A percentile compares a stretch with the other conserved stretches of the same genome.
Evolutionary conservation across 495 filamentous ascomycete genomes (phyloP).

Genomic region (Penicillium antarcticum): DNA sequence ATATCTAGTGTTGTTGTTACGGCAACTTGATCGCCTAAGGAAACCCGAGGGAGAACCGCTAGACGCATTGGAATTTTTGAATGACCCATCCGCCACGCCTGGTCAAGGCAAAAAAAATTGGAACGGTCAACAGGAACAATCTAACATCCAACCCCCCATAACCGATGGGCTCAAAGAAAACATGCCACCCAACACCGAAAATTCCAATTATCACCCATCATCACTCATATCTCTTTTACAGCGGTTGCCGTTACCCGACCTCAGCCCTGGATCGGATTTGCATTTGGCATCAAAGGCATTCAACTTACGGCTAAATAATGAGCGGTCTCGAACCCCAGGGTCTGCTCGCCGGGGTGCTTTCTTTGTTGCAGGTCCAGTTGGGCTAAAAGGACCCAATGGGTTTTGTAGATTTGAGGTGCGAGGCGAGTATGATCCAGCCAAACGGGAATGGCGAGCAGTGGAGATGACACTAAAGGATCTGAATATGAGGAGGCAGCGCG

Average conservation of each 20-base stretch:
- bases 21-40: constrained; percentile 29
- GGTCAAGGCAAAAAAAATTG: constrained; percentile 17
- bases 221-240: constrained; percentile 34
- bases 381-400: constrained; percentile 56
- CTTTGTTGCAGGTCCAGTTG: constrained; percentile 61
- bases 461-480: constrained; percentile 35
- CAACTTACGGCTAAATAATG: constrained; percentile 44
- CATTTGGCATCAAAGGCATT: constrained; percentile 50
- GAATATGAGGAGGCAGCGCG: constrained; percentile 24
- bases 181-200: constrained; percentile 11
- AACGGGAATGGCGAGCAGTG: constrained; percentile 33
- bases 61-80: constrained; percentile 11
- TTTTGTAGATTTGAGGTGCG: constrained; percentile 55
- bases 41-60: constrained; percentile 11
- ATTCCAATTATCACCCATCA: constrained; percentile 30
- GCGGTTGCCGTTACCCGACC: constrained; percentile 33
- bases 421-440: constrained; percentile 58
- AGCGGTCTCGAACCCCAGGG: constrained; percentile 14
- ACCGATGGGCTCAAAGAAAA: constrained; percentile 13
- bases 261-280: constrained; percentile 38
- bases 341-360: constrained; percentile 62
- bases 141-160: constrained; percentile 19
- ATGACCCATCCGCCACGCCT: constrained; percentile 10
- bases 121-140: constrained; percentile 19
- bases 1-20: constrained; percentile 27